These are phyloP conservation scores for Fagus sylvatica DNA, from an alignment of 306 rosid species.

Conservation along the genomic window DNA sequence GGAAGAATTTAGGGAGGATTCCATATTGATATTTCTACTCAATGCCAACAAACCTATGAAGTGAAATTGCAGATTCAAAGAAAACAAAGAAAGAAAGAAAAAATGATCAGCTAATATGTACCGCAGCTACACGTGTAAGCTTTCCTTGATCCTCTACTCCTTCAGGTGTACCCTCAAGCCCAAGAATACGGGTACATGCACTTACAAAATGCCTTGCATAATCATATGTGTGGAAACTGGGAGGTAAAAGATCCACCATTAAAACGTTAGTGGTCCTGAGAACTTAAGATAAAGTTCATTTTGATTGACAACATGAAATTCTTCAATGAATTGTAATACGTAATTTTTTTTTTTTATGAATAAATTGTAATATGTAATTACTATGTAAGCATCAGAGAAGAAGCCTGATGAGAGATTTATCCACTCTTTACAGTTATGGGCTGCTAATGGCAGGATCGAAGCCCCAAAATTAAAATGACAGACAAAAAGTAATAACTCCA, in stretches of 20 bases:
- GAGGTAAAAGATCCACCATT: slow-evolving; percentile 26
- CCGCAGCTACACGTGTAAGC: slow-evolving; percentile 98
- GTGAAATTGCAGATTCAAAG: slow-evolving; percentile 3
- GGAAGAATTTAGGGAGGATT: slow-evolving; percentile 30
- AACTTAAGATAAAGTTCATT: slow-evolving; percentile 2
- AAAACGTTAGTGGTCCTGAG: neutral
- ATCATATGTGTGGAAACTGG: slow-evolving; percentile 94
- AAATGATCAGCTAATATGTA: slow-evolving; percentile 37
- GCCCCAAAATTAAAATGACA: neutral
- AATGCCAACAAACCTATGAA: slow-evolving; percentile 26
- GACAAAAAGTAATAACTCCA: neutral
- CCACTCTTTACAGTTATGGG: too few species aligned
- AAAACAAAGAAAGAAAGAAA: slow-evolving; percentile 25
- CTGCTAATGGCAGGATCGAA: neutral
- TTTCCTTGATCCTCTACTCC: slow-evolving; percentile 99
- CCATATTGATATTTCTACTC: slow-evolving; percentile 16
- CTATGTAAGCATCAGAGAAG: neutral
- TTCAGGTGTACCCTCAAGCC: slow-evolving; percentile 93
- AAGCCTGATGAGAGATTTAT: neutral
- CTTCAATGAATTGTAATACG: neutral
- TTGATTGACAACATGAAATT: slow-evolving; percentile 1
- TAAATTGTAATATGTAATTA: neutral
- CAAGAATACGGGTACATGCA: slow-evolving; percentile 97
- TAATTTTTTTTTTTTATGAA: neutral
- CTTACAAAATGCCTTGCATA: slow-evolving; percentile 98